Conservation (phyloP, 2,329 filamentous ascomycete genomes). For the Diaporthe vaccinii region DNA sequence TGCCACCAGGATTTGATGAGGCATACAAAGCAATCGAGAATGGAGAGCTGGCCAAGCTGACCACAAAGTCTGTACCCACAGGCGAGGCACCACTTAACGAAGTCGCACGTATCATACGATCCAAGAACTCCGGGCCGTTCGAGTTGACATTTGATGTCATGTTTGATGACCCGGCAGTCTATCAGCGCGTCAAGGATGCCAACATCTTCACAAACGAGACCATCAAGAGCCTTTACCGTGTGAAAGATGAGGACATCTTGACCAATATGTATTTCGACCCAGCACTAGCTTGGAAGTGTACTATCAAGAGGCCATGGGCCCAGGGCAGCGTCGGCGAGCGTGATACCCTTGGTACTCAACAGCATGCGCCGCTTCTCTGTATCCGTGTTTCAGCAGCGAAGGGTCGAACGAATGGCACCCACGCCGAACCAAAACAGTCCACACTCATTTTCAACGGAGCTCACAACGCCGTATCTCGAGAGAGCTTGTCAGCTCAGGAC, state of each 20-base stretch:
- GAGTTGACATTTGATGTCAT: slow-evolving; percentile 67
- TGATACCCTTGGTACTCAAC: slow-evolving; percentile 5
- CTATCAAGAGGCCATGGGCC: background rate
- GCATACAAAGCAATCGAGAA: background rate
- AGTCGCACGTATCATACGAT: slow-evolving; percentile 58
- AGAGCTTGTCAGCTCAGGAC: background rate
- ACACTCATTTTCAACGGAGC: too few species aligned
- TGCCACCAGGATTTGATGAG: background rate
- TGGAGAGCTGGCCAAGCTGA: background rate
- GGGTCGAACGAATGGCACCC: background rate
- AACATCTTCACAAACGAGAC: background rate
- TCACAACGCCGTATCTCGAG: background rate
- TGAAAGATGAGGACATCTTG: background rate
- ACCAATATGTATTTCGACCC: slow-evolving; percentile 11
- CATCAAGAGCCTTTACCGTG: background rate
- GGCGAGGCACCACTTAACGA: slow-evolving; percentile 45
- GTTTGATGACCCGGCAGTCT: slow-evolving; percentile 54
- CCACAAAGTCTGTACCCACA: background rate
- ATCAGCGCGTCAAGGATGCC: slow-evolving; percentile 50
- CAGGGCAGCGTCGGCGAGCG: slow-evolving; percentile 17
- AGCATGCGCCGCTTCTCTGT: background rate
- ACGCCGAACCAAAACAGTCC: too few species aligned
- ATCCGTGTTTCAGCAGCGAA: background rate
- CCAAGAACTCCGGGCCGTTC: slow-evolving; percentile 65
- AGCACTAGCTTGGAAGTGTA: slow-evolving; percentile 3